A percentile compares a stretch with the other conserved stretches of the same genome.
These are phyloP conservation scores for Eutypa lata DNA, from an alignment of 2,329 filamentous ascomycete species.

Conservation along the genomic window DNA sequence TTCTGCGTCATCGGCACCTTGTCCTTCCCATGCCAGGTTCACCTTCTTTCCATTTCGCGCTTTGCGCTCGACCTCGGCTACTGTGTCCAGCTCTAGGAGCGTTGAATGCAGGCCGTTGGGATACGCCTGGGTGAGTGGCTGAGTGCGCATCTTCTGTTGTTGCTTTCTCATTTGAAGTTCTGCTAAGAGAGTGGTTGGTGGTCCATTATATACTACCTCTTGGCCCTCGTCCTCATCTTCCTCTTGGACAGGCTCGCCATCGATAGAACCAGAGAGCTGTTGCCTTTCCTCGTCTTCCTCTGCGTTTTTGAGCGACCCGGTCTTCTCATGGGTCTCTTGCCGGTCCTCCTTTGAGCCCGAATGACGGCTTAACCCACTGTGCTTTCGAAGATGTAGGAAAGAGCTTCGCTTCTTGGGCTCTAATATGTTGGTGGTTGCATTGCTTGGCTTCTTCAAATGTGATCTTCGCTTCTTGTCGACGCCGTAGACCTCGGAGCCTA, in stretches of 20 bases:
- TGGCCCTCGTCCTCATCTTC: slow-evolving; percentile 45
- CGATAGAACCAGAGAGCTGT: slow-evolving; percentile 19
- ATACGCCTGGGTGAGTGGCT: slow-evolving; percentile 58
- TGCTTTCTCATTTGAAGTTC: slow-evolving; percentile 90
- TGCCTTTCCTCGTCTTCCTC: slow-evolving; percentile 24
- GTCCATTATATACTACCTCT: slow-evolving; percentile 58
- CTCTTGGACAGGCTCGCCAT: slow-evolving; percentile 32
- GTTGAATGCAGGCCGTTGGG: slow-evolving; percentile 88
- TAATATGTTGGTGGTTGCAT: slow-evolving; percentile 13
- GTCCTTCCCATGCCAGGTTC: slow-evolving; percentile 82
- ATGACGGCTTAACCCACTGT: slow-evolving; percentile 29
- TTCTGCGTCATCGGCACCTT: slow-evolving; percentile 17
- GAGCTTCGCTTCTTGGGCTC: slow-evolving; percentile 46
- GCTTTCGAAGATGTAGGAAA: slow-evolving; percentile 45
- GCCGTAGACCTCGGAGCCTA: slow-evolving; percentile 74
- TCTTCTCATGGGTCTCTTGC: slow-evolving; percentile 10
- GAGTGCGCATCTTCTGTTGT: slow-evolving; percentile 77
- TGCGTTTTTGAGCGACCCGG: slow-evolving; percentile 1
- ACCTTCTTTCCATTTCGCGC: slow-evolving; percentile 72
- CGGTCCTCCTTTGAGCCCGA: slow-evolving; percentile 20
- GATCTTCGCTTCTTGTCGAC: slow-evolving; percentile 49
- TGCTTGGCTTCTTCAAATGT: slow-evolving; percentile 23
- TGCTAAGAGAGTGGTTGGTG: slow-evolving; percentile 86
- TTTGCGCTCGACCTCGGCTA: slow-evolving; percentile 79
- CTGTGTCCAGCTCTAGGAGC: slow-evolving; percentile 83